Base-by-base conservation (phyloP, 805 yeast species). In the Naumovozyma castellii region DNA sequence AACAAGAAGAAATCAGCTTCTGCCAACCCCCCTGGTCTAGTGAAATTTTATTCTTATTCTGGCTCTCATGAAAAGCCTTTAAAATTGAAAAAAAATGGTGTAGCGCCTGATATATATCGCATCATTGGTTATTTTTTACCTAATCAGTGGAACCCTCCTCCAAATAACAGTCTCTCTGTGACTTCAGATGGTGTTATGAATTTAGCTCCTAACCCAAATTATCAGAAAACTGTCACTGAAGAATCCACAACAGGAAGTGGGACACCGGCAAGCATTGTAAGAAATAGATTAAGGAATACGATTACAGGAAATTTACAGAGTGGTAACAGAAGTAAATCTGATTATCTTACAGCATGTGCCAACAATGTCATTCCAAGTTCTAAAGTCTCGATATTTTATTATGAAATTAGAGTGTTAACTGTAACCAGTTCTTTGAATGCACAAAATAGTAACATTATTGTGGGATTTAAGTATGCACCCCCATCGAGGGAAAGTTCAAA, bases 101-200 rank as follows among this genome's bases (percentile, higher is more conserved):
- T 52, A 6, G 42, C 45, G 10, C 37, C 49, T 5, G 55, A 55
- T 18, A 38, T 59, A 13, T 59, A 58, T 34, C 45, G 43, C 15
- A 43, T 49, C 33, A 41, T 59, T 5, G 55, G 51, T 9, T 59
- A 57, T 41, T 48, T 46, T 8, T 42, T 59, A 33, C 64, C 64
- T 2, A 51, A 49, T 29, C 41, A 43, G 18, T 59, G 64, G 64
- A 32, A 47, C 5, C 16, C 43, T 9, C 61, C 51, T 39, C 36
- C 57, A 2, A 51, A 48, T 27, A 53, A 55, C 30, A 44, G 56
- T 27, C 40, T 58, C 9, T 15, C 43, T 4, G 31, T 56, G 14
- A 54, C 64, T 19, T 41, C 42, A 9, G 63, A 59, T 48, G 63
- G 61, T 4, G 43, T 55, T 8, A 39, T 44, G 13, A 39, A 38